Evolutionary conservation across 768 basidiomycete genomes (phyloP).

Genomic region (Guyanaporus albipodus): DNA sequence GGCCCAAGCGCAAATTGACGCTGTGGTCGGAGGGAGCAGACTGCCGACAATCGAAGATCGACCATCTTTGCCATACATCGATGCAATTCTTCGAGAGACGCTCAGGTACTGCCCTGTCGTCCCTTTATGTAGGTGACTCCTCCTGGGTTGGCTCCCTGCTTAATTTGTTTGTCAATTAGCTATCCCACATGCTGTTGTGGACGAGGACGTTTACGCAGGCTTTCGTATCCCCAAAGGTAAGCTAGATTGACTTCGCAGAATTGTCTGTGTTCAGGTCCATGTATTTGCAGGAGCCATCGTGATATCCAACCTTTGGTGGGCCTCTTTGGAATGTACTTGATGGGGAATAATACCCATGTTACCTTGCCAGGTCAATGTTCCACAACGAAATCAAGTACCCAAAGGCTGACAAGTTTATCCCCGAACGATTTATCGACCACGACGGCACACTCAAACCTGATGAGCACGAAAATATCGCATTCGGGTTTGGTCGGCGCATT

Average conservation of each 20-base stretch:
- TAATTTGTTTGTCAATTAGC: constrained; percentile 9
- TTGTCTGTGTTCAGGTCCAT: neutral
- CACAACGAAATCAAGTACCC: constrained; percentile 33
- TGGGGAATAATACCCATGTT: neutral
- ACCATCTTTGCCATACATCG: constrained; percentile 11
- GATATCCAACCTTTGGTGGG: constrained; percentile 19
- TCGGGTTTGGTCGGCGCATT: constrained; percentile 30
- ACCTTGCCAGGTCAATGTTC: constrained; percentile 19
- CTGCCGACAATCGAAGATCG: constrained; percentile 10
- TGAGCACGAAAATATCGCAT: constrained; percentile 11
- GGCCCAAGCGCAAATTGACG: constrained; percentile 13
- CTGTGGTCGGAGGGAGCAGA: neutral
- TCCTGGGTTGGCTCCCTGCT: neutral
- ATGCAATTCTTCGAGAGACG: constrained; percentile 13
- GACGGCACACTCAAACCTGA: constrained; percentile 19
- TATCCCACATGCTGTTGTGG: constrained; percentile 30
- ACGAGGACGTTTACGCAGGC: constrained; percentile 43
- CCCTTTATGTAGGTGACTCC: constrained; percentile 10
- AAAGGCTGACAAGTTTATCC: constrained; percentile 35
- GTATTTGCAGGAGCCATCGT: constrained; percentile 13
- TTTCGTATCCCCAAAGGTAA: constrained; percentile 47
- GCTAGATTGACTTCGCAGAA: neutral
- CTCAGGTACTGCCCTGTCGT: constrained; percentile 2
- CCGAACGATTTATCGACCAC: constrained; percentile 38
- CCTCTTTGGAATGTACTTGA: neutral